Evolutionary conservation across 106 monocot species (phyloP).

Genomic region (Dioscorea alata): DNA sequence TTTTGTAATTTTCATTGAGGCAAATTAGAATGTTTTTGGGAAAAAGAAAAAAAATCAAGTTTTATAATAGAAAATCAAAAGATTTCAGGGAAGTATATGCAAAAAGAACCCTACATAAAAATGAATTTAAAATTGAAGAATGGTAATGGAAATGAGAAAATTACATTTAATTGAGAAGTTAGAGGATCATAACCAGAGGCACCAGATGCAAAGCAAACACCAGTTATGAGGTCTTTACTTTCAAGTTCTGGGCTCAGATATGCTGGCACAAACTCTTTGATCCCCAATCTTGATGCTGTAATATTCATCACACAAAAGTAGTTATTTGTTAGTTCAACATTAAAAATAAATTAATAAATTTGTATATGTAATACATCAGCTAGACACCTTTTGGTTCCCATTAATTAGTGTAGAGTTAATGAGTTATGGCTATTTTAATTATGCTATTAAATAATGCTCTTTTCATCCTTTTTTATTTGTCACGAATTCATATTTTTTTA

Average conservation of each 20-base stretch:
- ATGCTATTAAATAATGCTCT: too few relatives aligned
- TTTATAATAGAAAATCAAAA: not conserved
- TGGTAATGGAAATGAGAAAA: not conserved
- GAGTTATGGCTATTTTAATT: too few relatives aligned
- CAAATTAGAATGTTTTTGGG: too few relatives aligned
- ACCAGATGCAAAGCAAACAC: slow-evolving; percentile 29
- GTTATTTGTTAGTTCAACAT: not conserved
- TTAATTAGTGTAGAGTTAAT: too few relatives aligned
- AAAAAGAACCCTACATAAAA: not conserved
- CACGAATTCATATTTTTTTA: too few relatives aligned
- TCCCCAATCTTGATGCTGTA: slow-evolving; percentile 7
- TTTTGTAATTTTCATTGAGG: too few relatives aligned
- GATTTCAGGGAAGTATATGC: too few relatives aligned
- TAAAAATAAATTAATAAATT: not conserved
- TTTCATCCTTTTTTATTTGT: too few relatives aligned
- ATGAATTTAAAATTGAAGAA: not conserved
- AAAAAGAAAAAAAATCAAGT: not conserved
- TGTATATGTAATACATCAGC: not conserved
- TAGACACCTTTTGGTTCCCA: too few relatives aligned
- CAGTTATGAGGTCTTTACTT: slow-evolving; percentile 24
- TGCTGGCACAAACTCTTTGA: slow-evolving; percentile 25
- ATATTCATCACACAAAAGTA: not conserved
- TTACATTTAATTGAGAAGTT: slow-evolving; percentile 15
- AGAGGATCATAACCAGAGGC: slow-evolving; percentile 20
- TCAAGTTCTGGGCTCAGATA: slow-evolving; percentile 5